A percentile compares a stretch with the other conserved stretches of the same genome.
These are phyloP conservation scores for Beauveria caledonica DNA, from an alignment of 2,329 filamentous ascomycete genomes.

Conservation along the genomic window DNA sequence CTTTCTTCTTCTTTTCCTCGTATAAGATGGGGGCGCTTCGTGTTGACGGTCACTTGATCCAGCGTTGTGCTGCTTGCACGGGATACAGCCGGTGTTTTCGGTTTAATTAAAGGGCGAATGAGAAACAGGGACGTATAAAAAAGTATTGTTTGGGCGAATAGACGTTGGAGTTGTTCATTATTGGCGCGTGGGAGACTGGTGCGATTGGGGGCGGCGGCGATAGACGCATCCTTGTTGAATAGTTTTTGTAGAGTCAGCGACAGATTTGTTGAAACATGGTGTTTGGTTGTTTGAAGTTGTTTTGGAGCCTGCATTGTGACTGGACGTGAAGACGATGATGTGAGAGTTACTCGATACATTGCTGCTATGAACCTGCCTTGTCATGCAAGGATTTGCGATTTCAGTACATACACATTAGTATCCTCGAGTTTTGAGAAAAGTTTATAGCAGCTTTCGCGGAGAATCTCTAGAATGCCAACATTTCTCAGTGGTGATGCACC, in stretches of 20 bases:
- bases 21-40: not conserved
- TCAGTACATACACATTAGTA: no score
- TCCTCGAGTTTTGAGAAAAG: no score
- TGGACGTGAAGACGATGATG: no score
- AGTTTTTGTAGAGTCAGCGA: slow-evolving; percentile 1
- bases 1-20: not conserved
- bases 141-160: not conserved
- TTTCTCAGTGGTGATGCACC: no score
- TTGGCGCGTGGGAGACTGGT: not conserved
- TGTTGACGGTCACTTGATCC: not conserved
- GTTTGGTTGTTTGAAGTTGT: not conserved
- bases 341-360: no score
- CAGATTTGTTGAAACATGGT: slow-evolving; percentile 1
- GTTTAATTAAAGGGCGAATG: not conserved
- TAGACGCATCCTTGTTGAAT: not conserved
- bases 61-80: not conserved
- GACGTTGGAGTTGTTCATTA: not conserved
- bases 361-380: no score
- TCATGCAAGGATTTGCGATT: no score
- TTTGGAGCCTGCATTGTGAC: not conserved
- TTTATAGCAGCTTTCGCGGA: no score
- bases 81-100: not conserved
- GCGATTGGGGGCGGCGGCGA: not conserved
- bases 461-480: no score
- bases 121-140: not conserved